Evolutionary conservation across 768 basidiomycete species (phyloP).

Genomic region (Collybiopsis luxurians): DNA sequence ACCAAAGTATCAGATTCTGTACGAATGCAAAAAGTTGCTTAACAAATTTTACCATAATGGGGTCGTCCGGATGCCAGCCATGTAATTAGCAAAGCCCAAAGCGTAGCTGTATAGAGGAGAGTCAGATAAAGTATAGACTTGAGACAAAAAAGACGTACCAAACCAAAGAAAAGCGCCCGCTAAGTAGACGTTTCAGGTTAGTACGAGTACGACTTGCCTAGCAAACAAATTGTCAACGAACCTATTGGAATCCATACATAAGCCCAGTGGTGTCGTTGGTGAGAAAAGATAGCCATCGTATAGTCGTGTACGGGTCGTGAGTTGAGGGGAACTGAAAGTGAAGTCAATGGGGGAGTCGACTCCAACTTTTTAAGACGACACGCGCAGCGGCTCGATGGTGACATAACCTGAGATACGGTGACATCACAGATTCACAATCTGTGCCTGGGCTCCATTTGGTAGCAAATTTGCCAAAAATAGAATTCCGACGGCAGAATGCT

Average conservation of each 20-base stretch:
- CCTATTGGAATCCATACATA: constrained; percentile 63
- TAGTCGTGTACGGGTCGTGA: neutral
- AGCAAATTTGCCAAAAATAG: neutral
- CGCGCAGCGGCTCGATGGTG: too few relatives aligned
- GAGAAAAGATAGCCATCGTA: constrained; percentile 18
- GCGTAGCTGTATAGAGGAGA: constrained; percentile 35
- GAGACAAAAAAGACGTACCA: constrained; percentile 30
- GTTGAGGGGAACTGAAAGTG: neutral
- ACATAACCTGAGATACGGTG: neutral
- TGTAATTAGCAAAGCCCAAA: constrained; percentile 68
- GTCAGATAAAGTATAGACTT: neutral
- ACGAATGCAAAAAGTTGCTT: too few relatives aligned
- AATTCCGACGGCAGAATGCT: too few relatives aligned
- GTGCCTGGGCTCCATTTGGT: constrained; percentile 5
- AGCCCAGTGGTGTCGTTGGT: constrained; percentile 44
- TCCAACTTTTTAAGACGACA: too few relatives aligned
- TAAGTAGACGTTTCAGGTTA: neutral
- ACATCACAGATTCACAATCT: neutral
- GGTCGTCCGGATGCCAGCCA: constrained; percentile 69
- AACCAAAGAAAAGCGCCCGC: constrained; percentile 66
- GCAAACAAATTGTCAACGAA: too few relatives aligned
- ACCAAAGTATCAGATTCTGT: constrained; percentile 22
- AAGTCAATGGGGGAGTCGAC: too few relatives aligned
- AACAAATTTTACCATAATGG: constrained; percentile 40
- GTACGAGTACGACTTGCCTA: neutral